These are phyloP conservation scores for Blastobotrys indianensis DNA, from an alignment of 1,139 yeast species.

Conservation along the genomic window DNA sequence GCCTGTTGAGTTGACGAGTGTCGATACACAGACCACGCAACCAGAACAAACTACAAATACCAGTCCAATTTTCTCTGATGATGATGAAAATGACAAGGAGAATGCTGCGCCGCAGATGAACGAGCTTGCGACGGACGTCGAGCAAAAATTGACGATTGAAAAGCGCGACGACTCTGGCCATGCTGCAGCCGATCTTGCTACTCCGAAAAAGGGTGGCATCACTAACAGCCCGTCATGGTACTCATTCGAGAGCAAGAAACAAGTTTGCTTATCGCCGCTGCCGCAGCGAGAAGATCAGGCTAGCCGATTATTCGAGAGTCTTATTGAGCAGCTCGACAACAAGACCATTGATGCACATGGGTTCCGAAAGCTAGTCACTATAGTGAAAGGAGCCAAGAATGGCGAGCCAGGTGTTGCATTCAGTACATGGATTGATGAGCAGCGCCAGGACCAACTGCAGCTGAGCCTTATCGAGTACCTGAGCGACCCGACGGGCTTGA, in stretches of 20 bases:
- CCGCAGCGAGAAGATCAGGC: slow-evolving; percentile 24
- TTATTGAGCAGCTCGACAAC: slow-evolving; percentile 18
- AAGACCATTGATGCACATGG: slow-evolving; percentile 24
- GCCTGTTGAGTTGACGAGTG: no score
- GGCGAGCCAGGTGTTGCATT: slow-evolving; percentile 17
- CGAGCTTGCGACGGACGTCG: neutral
- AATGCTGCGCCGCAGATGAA: neutral
- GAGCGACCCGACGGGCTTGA: slow-evolving; percentile 10
- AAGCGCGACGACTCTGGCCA: neutral
- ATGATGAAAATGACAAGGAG: neutral
- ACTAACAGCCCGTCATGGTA: slow-evolving; percentile 17
- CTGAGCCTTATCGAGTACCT: slow-evolving; percentile 18
- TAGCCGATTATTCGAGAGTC: slow-evolving; percentile 19
- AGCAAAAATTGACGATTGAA: neutral
- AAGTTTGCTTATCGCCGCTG: slow-evolving; percentile 21
- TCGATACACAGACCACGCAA: no score
- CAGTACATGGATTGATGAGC: slow-evolving; percentile 20
- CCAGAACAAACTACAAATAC: no score
- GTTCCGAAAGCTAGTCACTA: slow-evolving; percentile 22
- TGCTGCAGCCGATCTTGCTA: neutral
- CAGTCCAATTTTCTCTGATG: no score
- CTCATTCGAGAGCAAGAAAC: slow-evolving; percentile 18
- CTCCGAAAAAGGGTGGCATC: neutral
- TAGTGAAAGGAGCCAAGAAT: slow-evolving; percentile 18
- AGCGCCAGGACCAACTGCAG: slow-evolving; percentile 18